Evolutionary conservation across 192 early-diverging fungal species (phyloP).

Genomic region (Phlyctochytrium bullatum): DNA sequence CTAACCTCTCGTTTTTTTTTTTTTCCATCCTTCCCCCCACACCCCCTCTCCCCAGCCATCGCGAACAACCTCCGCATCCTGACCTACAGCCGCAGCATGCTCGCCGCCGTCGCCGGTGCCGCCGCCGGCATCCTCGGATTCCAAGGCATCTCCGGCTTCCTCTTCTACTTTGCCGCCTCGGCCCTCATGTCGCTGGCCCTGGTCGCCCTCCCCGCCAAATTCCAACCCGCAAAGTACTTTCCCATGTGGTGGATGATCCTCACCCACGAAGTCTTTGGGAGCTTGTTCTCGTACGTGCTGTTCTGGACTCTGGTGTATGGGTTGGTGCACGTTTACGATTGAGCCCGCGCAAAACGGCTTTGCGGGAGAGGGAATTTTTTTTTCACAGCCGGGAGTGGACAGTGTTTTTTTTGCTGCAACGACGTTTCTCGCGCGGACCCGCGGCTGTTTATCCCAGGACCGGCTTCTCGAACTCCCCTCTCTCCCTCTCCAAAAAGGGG

Average conservation of each 20-base stretch:
- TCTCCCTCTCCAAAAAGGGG: no score
- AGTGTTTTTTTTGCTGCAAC: no score
- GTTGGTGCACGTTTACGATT: constrained; percentile 76
- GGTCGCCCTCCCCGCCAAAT: constrained; percentile 37
- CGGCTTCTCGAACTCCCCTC: no score
- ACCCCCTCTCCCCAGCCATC: constrained; percentile 10
- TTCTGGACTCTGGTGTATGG: constrained; percentile 80
- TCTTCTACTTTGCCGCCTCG: constrained; percentile 75
- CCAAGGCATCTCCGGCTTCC: constrained; percentile 77
- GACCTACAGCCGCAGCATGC: constrained; percentile 64
- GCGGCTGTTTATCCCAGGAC: no score
- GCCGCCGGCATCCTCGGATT: constrained; percentile 89
- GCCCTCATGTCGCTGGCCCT: constrained; percentile 58
- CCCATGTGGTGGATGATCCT: constrained; percentile 32
- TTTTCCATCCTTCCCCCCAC: no score
- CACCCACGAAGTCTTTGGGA: constrained; percentile 54
- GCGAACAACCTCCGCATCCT: constrained; percentile 60
- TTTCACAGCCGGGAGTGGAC: no score
- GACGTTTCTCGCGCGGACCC: no score
- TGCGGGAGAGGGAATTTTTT: no score
- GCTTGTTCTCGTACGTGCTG: constrained; percentile 64
- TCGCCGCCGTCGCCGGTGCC: constrained; percentile 72
- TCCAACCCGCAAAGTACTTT: constrained; percentile 18
- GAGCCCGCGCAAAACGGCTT: no score
- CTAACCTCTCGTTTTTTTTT: no score